These are phyloP conservation scores for Hypoxylon rubiginosum DNA, from an alignment of 2,329 filamentous ascomycete genomes.

Conservation along the genomic window DNA sequence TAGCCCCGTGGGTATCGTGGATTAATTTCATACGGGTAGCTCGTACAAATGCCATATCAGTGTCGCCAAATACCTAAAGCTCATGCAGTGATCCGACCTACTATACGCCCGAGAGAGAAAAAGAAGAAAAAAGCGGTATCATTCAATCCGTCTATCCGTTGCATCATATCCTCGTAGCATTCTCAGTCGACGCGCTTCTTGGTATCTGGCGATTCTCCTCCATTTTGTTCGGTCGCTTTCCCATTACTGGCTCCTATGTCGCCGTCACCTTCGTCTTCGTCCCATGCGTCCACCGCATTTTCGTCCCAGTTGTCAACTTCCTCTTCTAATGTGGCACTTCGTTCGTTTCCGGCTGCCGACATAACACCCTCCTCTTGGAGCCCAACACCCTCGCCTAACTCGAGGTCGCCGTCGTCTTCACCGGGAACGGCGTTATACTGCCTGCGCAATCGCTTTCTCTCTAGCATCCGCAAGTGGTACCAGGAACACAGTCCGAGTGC, in stretches of 20 bases:
- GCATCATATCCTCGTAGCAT: slow-evolving; percentile 35
- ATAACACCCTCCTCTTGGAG: slow-evolving; percentile 76
- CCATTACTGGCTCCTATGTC: slow-evolving; percentile 45
- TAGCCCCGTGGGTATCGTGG: slow-evolving; percentile 26
- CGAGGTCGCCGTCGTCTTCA: slow-evolving; percentile 75
- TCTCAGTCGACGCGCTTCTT: slow-evolving; percentile 55
- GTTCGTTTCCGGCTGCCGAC: slow-evolving; percentile 48
- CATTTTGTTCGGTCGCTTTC: slow-evolving; percentile 47
- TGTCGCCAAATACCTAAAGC: slow-evolving; percentile 21
- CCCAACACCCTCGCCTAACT: slow-evolving; percentile 74
- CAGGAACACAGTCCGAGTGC: slow-evolving; percentile 83
- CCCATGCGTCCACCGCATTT: slow-evolving; percentile 74
- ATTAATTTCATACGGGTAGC: slow-evolving; percentile 38
- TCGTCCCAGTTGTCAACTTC: slow-evolving; percentile 97
- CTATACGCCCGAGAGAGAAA: slow-evolving; percentile 44
- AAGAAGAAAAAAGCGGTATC: slow-evolving; percentile 43
- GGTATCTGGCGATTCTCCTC: slow-evolving; percentile 44
- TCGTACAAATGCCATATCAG: slow-evolving; percentile 39
- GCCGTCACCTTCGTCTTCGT: slow-evolving; percentile 59
- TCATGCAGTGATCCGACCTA: slow-evolving; percentile 36
- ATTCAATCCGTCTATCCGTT: slow-evolving; percentile 43
- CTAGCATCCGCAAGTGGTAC: slow-evolving; percentile 97
- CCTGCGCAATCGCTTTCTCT: slow-evolving; percentile 81
- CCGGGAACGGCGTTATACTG: slow-evolving; percentile 79
- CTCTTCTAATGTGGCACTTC: slow-evolving; percentile 72